These are phyloP conservation scores for Leersia perrieri DNA, from an alignment of 176 grass and related monocot species.

Conservation along the genomic window DNA sequence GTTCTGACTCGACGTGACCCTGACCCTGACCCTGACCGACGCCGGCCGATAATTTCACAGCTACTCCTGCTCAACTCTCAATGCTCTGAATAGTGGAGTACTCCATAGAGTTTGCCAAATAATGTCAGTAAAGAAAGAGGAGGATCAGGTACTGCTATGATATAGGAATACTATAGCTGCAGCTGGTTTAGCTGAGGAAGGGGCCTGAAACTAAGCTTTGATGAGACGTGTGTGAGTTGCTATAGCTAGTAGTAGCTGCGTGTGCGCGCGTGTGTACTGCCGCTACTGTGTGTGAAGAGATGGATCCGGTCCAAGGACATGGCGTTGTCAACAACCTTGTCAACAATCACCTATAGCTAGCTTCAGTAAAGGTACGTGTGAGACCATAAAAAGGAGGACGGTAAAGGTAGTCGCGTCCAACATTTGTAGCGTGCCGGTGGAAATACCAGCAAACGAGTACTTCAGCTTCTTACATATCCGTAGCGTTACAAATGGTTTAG, in stretches of 20 bases:
- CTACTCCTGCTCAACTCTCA: background rate
- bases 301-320: slow-evolving; percentile 7
- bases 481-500: too few relatives aligned
- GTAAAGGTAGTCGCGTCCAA: slow-evolving; percentile 22
- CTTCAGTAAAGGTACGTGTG: slow-evolving; percentile 1
- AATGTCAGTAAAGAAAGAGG: background rate
- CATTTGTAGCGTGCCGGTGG: background rate
- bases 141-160: background rate
- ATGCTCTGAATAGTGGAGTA: background rate
- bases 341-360: too few relatives aligned
- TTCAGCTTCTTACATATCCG: too few relatives aligned
- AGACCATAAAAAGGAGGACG: slow-evolving; percentile 29
- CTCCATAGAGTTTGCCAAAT: background rate
- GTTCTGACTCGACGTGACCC: background rate
- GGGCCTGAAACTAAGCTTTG: background rate
- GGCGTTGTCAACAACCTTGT: slow-evolving; percentile 17
- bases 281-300: background rate
- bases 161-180: background rate
- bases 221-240: background rate
- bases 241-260: background rate
- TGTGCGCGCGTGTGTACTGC: background rate
- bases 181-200: background rate
- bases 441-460: too few relatives aligned
- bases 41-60: background rate
- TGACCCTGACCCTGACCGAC: background rate